A percentile compares a stretch with the other conserved stretches of the same genome.
phyloP scores from a whole-genome alignment of 106 monocot genomes.

The Chionographis japonica region DNA sequence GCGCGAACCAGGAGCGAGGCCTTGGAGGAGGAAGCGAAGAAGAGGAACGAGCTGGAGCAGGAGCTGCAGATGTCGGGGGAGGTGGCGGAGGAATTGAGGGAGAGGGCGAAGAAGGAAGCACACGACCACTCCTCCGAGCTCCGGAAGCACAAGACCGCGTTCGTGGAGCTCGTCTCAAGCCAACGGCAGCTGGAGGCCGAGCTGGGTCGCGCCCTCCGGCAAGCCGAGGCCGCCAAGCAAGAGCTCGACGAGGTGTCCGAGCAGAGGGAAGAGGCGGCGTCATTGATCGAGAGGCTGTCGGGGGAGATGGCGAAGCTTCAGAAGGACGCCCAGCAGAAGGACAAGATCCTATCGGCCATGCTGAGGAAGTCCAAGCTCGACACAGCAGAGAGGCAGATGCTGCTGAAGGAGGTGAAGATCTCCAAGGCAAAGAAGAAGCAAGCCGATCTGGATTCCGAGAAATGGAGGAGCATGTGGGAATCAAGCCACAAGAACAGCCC shows the following conservation, averaged over 20 bases:
- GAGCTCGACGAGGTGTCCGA: slow-evolving; percentile 39
- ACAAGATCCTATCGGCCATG: slow-evolving; percentile 81
- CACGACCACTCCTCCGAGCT: slow-evolving; percentile 45
- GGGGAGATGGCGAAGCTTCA: slow-evolving; percentile 34
- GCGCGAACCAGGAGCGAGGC: slow-evolving; percentile 22
- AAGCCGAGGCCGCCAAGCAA: slow-evolving; percentile 35
- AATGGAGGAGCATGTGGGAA: slow-evolving; percentile 43
- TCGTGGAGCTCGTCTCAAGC: slow-evolving; percentile 52
- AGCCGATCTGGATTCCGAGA: slow-evolving; percentile 67
- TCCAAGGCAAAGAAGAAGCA: slow-evolving; percentile 71
- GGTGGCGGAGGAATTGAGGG: slow-evolving; percentile 36
- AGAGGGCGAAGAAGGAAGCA: slow-evolving; percentile 33
- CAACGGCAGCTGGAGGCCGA: slow-evolving; percentile 55
- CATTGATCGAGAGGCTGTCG: slow-evolving; percentile 39
- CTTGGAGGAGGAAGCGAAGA: slow-evolving; percentile 30
- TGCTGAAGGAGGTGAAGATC: slow-evolving; percentile 67
- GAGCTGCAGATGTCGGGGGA: slow-evolving; percentile 33
- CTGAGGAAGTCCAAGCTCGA: slow-evolving; percentile 82
- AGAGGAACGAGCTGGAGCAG: slow-evolving; percentile 40
- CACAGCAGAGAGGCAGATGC: slow-evolving; percentile 44
- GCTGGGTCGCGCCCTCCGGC: slow-evolving; percentile 23
- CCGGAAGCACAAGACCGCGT: slow-evolving; percentile 52
- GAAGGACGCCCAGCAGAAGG: slow-evolving; percentile 74
- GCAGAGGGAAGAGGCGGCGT: slow-evolving; percentile 36
- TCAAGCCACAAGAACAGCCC: slow-evolving; percentile 25